Evolutionary conservation across 495 filamentous ascomycete species (phyloP), one percentile per base, ranked within the genome.

Genomic region (Mytilinidion resinicola): DNA sequence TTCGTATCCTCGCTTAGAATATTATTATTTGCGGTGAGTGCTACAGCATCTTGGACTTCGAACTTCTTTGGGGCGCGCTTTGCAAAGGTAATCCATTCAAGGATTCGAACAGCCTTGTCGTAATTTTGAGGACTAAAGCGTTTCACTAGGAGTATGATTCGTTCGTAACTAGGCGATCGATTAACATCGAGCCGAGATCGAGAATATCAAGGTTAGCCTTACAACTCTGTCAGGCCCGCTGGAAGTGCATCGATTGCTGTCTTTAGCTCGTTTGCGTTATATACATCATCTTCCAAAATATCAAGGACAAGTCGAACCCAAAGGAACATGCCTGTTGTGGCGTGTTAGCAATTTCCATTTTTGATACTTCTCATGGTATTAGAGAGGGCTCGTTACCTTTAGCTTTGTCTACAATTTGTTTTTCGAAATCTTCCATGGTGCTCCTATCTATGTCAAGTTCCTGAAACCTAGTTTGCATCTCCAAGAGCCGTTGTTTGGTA

Each of bases 281-380:
- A 46, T 14, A 46, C 42, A 15, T 46, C 42, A 46, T 46, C 42
- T 15, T 46, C 42, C 42, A 46, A 46, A n/a, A 46, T 20, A 15
- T n/a, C 14, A 8, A 46, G 42, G 8, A 46, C 42, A 46, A 46
- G 14, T 20, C 42, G 6, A 10, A 54, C 51, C 51, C 51, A 54
- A 11, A 54, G 51, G 25, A 54, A 54, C 51, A 54, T 54, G 0
- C 51, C 51, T 54, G 15, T 15, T 54, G 8, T 14, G 30, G 9
- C 8, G 5, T 38, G 15, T 38, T 11, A 37, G 34, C 25, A 54
- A 1, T 17, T 37, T 42, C 6, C 9, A 39, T 8, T 12, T 12
- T 46, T 15, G 42, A 15, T n/a, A 5, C 1, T 34, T 30, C n/a
- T 46, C 15, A 14, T 1, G 14, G 8, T 5, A 46, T 46, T 1